Evolutionary conservation across 768 basidiomycete genomes (phyloP).

Genomic region (Baorangia bicolor): DNA sequence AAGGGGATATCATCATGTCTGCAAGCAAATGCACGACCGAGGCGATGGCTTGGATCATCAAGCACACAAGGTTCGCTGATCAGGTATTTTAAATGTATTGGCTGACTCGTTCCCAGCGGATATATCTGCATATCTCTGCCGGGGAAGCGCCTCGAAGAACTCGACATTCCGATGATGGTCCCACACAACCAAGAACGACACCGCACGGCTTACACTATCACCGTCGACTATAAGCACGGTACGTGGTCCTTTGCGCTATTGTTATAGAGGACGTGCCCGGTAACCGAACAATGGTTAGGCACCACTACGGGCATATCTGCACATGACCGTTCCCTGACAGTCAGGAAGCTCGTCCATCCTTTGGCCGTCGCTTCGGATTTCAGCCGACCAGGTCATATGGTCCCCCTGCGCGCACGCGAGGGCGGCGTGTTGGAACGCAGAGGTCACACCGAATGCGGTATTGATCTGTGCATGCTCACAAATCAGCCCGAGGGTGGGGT

Average conservation of each 20-base stretch:
- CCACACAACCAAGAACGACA: slow-evolving; percentile 85
- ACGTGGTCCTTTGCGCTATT: not conserved
- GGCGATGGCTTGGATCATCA: slow-evolving; percentile 99
- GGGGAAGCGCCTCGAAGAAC: slow-evolving; percentile 65
- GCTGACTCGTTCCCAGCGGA: slow-evolving; percentile 55
- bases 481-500: slow-evolving; percentile 64
- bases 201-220: slow-evolving; percentile 92
- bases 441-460: slow-evolving; percentile 90
- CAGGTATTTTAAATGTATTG: not conserved
- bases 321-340: slow-evolving; percentile 89
- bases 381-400: slow-evolving; percentile 91
- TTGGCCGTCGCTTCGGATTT: slow-evolving; percentile 64
- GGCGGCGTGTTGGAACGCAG: slow-evolving; percentile 85
- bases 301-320: slow-evolving; percentile 97
- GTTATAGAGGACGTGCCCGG: not conserved
- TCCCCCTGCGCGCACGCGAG: slow-evolving; percentile 82
- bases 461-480: slow-evolving; percentile 84
- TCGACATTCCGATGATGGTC: slow-evolving; percentile 95
- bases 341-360: slow-evolving; percentile 72
- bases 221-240: slow-evolving; percentile 93
- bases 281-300: slow-evolving; percentile 40
- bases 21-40: slow-evolving; percentile 84
- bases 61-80: slow-evolving; percentile 78
- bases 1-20: slow-evolving; percentile 93
- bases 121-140: slow-evolving; percentile 92